Base-by-base conservation (phyloP, 2,329 filamentous ascomycete genomes). In the Ambrosiella xylebori region DNA sequence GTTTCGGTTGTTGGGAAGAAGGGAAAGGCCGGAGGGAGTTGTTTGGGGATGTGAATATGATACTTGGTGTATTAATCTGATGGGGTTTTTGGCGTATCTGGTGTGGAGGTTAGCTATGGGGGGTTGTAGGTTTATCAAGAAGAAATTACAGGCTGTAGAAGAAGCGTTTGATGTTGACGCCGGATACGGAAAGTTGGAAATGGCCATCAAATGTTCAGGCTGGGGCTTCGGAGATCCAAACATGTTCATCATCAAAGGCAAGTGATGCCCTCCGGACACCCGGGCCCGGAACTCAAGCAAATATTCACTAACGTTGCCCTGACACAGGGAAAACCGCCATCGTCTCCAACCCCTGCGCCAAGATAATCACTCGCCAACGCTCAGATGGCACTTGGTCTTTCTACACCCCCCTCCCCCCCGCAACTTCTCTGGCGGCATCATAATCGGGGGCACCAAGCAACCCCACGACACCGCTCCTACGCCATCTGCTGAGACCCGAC, bases 391-490 rank as follows among this genome's bases (percentile, higher is more conserved):
- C 71, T 7, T 84, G 80, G 79, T 74, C 75, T 0, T 84, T 85
- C 62, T 74, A 75, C 51, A 78, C 85, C 5, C 80, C 82, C 0
- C 74, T 82, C 1, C 85, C 5, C 80, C 82, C 0, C 74, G 82
- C 1, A 76, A 75, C 7, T 76, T 81, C 35, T 71, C 77, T 39
- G 81, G 81, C 2, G 82, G 82, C 2, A 85, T 81, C 0, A 71
- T 85, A 44, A 76, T 85, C 17, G 82, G 82, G 4, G 82, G 82
- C 0, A 85, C 81, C 8, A 84, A 83, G 65, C 76, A 84, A 64
- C 72, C 74, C 0, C 68, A 76, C 58, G 71, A 82, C 65, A 81
- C 77, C 76, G 71, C 76, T 52, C 65, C 72, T 0, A 68, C 71
- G 15, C 75, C 79, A 1, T 76, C 72, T 0, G 59, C 62, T 1